Evolutionary conservation across 352 stramenopile genomes (phyloP).

Genomic region (Phytophthora cryptogea): DNA sequence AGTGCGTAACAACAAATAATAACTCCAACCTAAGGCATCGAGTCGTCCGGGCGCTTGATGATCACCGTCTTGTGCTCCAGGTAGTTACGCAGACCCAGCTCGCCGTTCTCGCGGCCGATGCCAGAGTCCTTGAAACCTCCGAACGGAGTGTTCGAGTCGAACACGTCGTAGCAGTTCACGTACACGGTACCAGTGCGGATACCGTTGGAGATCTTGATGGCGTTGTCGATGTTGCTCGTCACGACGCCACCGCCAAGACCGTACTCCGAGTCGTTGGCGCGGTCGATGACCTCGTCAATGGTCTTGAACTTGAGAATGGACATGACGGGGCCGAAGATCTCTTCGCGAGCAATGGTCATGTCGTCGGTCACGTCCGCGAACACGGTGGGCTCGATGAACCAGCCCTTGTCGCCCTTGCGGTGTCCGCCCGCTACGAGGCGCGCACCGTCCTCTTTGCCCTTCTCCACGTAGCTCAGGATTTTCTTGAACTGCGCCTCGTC

Average conservation of each 20-base stretch:
- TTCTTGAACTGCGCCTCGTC: constrained; percentile 72
- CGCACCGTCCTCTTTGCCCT: constrained; percentile 82
- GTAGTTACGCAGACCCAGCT: constrained; percentile 63
- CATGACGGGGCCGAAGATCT: constrained; percentile 93
- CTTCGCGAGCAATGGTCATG: constrained; percentile 87
- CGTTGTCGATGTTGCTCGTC: constrained; percentile 71
- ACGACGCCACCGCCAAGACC: constrained; percentile 89
- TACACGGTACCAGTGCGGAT: constrained; percentile 92
- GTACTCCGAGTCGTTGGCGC: constrained; percentile 86
- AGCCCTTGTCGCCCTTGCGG: constrained; percentile 57
- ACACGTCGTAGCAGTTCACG: constrained; percentile 93
- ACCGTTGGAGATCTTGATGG: constrained; percentile 81
- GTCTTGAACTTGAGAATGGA: constrained; percentile 87
- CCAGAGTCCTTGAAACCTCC: constrained; percentile 88
- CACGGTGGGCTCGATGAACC: constrained; percentile 93
- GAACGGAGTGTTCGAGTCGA: constrained; percentile 82
- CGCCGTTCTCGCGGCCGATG: constrained; percentile 75
- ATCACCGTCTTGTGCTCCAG: not conserved
- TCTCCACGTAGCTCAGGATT: constrained; percentile 82
- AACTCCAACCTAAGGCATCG: constrained; percentile 31
- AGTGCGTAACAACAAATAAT: not conserved
- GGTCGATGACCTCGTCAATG: constrained; percentile 83
- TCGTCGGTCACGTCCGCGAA: constrained; percentile 75
- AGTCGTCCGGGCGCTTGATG: constrained; percentile 26
- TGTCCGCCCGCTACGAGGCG: constrained; percentile 75